These are phyloP conservation scores for Caloboletus firmus DNA, from an alignment of 1,284 basidiomycete genomes.

Conservation along the genomic window DNA sequence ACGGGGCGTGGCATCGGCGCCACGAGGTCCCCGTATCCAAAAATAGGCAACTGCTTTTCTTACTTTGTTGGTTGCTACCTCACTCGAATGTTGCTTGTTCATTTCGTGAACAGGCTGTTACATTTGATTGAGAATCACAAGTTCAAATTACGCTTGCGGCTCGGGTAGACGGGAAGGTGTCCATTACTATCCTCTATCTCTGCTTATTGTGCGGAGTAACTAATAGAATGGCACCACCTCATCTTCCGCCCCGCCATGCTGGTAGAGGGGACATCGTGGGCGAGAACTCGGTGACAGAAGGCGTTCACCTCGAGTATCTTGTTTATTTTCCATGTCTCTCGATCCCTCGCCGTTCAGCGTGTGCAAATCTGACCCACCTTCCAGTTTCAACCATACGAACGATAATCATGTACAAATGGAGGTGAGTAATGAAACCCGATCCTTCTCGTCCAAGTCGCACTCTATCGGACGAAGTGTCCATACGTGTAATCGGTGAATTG, in stretches of 20 bases:
- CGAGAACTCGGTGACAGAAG: background rate
- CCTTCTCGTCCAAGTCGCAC: slow-evolving; percentile 21
- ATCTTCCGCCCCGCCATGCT: background rate
- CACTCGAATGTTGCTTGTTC: slow-evolving; percentile 12
- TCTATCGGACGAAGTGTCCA: slow-evolving; percentile 23
- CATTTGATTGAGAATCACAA: slow-evolving; percentile 23
- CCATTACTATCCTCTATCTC: slow-evolving; percentile 22
- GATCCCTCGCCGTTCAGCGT: background rate
- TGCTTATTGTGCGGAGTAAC: slow-evolving; percentile 12
- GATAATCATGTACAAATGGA: slow-evolving; percentile 78
- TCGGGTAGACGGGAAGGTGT: slow-evolving; percentile 13
- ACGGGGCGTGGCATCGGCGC: slow-evolving; percentile 11
- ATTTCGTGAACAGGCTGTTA: slow-evolving; percentile 11
- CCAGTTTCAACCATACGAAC: slow-evolving; percentile 79
- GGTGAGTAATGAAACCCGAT: slow-evolving; percentile 42
- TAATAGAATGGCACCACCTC: slow-evolving; percentile 6
- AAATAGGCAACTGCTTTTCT: slow-evolving; percentile 7
- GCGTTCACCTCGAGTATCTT: background rate
- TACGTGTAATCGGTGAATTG: too few species aligned
- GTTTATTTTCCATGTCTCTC: background rate
- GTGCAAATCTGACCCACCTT: slow-evolving; percentile 15
- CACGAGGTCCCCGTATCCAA: slow-evolving; percentile 20
- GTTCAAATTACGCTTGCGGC: slow-evolving; percentile 11
- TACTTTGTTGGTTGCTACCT: slow-evolving; percentile 13
- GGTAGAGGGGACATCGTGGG: background rate